phyloP scores from a whole-genome alignment of 2,329 filamentous ascomycete genomes.

The Ophiocordyceps camponoti-saundersi region DNA sequence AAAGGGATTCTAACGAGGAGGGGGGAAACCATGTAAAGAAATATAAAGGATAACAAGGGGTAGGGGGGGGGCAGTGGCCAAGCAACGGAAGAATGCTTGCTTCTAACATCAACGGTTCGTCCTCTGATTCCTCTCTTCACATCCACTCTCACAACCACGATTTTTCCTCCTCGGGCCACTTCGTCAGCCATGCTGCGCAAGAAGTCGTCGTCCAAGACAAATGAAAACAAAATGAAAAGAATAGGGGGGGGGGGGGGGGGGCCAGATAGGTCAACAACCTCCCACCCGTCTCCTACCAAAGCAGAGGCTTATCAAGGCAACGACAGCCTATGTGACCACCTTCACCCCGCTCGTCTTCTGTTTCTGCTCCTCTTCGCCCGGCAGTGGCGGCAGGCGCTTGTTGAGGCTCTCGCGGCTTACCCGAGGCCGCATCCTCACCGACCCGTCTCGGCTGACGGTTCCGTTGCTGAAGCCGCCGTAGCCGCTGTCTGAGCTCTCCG shows the following conservation, averaged over 20 bases:
- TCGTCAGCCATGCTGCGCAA: no score
- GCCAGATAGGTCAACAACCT: background rate
- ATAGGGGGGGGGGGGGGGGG: background rate
- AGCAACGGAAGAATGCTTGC: no score
- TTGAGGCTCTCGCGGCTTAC: constrained; percentile 40
- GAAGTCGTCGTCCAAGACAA: background rate
- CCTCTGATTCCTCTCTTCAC: no score
- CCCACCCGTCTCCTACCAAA: constrained; percentile 1
- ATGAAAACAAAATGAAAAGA: background rate
- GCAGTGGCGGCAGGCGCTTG: constrained; percentile 42
- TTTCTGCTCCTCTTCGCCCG: constrained; percentile 13
- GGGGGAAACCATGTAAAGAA: no score
- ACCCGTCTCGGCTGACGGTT: constrained; percentile 12
- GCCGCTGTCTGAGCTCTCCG: constrained; percentile 29
- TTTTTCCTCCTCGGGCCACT: no score
- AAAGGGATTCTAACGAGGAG: no score
- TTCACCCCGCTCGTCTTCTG: constrained; percentile 11
- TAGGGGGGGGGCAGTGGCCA: no score
- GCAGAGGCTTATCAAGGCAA: constrained; percentile 6
- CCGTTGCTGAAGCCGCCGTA: constrained; percentile 21
- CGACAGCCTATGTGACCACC: constrained; percentile 15
- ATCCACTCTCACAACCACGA: no score
- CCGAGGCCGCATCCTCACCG: constrained; percentile 16
- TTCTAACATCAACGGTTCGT: no score
- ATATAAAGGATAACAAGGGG: no score